phyloP scores from a whole-genome alignment of 2,329 filamentous ascomycete species.

The Acephala macrosclerotiorum region DNA sequence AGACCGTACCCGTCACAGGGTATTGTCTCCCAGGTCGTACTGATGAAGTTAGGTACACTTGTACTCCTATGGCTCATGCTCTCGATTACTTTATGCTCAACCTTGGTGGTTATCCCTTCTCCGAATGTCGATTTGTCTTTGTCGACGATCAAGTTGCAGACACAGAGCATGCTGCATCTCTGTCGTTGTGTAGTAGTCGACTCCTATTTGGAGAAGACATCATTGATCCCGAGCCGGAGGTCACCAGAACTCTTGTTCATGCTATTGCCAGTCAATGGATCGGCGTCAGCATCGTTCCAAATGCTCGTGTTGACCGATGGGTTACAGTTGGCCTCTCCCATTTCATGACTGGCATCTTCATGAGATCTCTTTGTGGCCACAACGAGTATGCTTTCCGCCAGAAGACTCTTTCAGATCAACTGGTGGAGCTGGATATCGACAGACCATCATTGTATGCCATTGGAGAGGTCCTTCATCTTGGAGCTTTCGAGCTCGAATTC shows the following conservation, averaged over 20 bases:
- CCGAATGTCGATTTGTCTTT: conserved; percentile 92
- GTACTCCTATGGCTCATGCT: conserved; percentile 81
- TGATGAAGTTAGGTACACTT: conserved; percentile 86
- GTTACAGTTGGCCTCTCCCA: conserved; percentile 88
- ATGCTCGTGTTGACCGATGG: conserved; percentile 84
- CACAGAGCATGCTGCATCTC: conserved; percentile 77
- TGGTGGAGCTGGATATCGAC: conserved; percentile 82
- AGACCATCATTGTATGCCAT: conserved; percentile 84
- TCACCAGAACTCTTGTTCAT: conserved; percentile 81
- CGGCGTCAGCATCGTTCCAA: conserved; percentile 89
- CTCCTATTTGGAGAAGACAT: conserved; percentile 86
- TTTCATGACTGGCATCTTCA: conserved; percentile 94
- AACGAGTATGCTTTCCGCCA: conserved; percentile 94
- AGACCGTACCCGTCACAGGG: conserved; percentile 86
- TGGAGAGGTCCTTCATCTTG: conserved; percentile 78
- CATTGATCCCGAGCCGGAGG: conserved; percentile 83
- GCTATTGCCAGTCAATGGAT: conserved; percentile 93
- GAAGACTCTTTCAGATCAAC: conserved; percentile 81
- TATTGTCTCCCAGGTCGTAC: conserved; percentile 88
- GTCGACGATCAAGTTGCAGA: conserved; percentile 87
- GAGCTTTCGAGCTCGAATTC: conserved; percentile 87
- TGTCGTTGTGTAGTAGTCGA: conserved; percentile 87
- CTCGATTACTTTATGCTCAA: conserved; percentile 91
- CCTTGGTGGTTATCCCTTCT: conserved; percentile 90
- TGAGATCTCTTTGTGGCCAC: conserved; percentile 89